Evolutionary conservation across 140 eudicot species (phyloP).

Genomic region (Anethum foeniculum): DNA sequence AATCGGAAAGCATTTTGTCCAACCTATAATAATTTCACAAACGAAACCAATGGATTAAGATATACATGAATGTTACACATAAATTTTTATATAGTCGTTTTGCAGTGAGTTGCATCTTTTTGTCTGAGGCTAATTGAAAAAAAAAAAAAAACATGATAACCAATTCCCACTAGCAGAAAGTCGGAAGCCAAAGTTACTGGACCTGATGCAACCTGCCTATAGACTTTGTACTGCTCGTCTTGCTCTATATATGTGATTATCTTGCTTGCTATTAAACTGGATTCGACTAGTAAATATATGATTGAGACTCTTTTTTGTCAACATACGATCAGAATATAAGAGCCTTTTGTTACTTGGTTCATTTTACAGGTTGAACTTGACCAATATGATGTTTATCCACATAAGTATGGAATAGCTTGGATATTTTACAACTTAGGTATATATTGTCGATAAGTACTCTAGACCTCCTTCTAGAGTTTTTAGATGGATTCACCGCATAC

Average conservation of each 20-base stretch:
- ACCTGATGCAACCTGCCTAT: background rate
- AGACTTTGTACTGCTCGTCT: background rate
- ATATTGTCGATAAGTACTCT: background rate
- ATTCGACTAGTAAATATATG: background rate
- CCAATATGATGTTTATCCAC: background rate
- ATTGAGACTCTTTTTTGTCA: background rate
- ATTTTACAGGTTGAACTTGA: background rate
- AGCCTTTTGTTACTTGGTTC: background rate
- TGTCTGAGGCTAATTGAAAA: background rate
- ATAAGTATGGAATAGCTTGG: background rate
- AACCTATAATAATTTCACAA: slow-evolving; percentile 31
- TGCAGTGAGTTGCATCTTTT: background rate
- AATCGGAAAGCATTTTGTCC: slow-evolving; percentile 57
- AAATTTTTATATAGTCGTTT: background rate
- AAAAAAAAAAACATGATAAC: too few species aligned
- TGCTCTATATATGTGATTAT: background rate
- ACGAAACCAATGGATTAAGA: background rate
- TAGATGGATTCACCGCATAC: background rate
- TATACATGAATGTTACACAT: background rate
- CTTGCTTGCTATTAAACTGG: background rate
- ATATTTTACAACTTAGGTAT: background rate
- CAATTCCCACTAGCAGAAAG: background rate
- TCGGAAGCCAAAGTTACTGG: background rate
- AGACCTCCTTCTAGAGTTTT: background rate
- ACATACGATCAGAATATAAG: background rate